A percentile compares a stretch with the other conserved stretches of the same genome.
Conservation (phyloP, 2,329 filamentous ascomycete genomes). For the Colletotrichum sp. region DNA sequence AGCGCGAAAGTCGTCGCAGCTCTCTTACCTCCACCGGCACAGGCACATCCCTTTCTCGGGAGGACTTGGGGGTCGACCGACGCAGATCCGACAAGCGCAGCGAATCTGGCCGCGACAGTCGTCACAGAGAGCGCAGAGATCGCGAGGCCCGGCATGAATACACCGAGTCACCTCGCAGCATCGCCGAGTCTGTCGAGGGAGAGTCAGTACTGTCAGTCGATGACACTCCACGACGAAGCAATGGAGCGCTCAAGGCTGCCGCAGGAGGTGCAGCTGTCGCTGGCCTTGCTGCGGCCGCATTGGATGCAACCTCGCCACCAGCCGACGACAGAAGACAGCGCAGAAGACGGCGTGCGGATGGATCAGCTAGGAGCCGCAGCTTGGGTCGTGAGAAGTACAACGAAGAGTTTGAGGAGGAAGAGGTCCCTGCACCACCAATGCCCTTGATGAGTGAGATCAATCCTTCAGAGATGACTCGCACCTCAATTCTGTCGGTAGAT, state of each 20-base stretch:
- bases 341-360: constrained; percentile 57
- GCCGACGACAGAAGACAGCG: constrained; percentile 57
- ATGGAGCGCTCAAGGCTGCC: constrained; percentile 48
- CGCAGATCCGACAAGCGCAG: constrained; percentile 64
- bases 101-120: constrained; percentile 58
- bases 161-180: constrained; percentile 53
- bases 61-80: constrained; percentile 63
- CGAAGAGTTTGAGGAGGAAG: constrained; percentile 59
- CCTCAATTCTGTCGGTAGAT: constrained; percentile 83
- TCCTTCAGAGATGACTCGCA: constrained; percentile 85
- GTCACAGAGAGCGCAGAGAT: constrained; percentile 34
- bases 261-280: constrained; percentile 50
- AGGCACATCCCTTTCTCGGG: constrained; percentile 52
- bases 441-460: constrained; percentile 87
- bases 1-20: constrained; percentile 71
- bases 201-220: constrained; percentile 42
- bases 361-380: constrained; percentile 46
- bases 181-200: constrained; percentile 52
- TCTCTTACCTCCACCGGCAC: constrained; percentile 64
- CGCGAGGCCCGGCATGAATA: constrained; percentile 62
- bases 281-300: constrained; percentile 38
- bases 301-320: constrained; percentile 45
- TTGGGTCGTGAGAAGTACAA: constrained; percentile 49
- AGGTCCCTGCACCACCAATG: constrained; percentile 75
- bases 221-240: constrained; percentile 49